Conservation (phyloP, 768 basidiomycete genomes). For the Dendrothele bispora region DNA sequence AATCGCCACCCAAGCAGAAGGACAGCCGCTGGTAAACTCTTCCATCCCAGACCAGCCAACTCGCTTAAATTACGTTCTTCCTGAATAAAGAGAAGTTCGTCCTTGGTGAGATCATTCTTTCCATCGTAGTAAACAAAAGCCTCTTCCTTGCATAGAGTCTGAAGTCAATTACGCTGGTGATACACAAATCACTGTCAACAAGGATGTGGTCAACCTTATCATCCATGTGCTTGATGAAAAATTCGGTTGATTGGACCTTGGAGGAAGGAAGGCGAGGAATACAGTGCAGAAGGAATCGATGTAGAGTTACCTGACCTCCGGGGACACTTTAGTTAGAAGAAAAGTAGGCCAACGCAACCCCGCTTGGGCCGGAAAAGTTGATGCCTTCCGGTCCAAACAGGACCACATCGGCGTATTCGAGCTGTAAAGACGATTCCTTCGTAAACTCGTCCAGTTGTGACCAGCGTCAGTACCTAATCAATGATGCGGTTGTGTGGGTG, state of each 20-base stretch:
- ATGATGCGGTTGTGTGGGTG: too few species aligned
- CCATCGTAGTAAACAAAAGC: slow-evolving; percentile 13
- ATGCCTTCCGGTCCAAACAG: too few species aligned
- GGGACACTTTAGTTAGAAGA: too few species aligned
- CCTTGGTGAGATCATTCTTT: slow-evolving; percentile 3
- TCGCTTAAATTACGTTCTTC: not conserved
- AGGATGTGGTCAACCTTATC: slow-evolving; percentile 26
- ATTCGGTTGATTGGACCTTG: not conserved
- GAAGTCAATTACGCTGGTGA: slow-evolving; percentile 26
- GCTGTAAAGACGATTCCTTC: too few species aligned
- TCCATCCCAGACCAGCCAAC: slow-evolving; percentile 6
- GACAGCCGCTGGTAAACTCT: too few species aligned
- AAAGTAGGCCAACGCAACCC: too few species aligned
- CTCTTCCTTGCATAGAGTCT: slow-evolving; percentile 7
- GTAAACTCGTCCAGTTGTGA: too few species aligned
- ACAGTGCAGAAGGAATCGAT: not conserved
- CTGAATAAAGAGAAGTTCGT: not conserved
- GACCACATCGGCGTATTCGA: too few species aligned
- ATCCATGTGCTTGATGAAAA: slow-evolving; percentile 19
- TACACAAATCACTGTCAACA: slow-evolving; percentile 18
- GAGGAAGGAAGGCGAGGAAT: not conserved
- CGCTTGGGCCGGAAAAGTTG: too few species aligned
- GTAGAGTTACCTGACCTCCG: too few species aligned
- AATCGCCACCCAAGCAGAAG: too few species aligned
- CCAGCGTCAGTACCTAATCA: too few species aligned